Evolutionary conservation across 2,329 filamentous ascomycete genomes (phyloP).

Genomic region (Neofusicoccum cordaticola): DNA sequence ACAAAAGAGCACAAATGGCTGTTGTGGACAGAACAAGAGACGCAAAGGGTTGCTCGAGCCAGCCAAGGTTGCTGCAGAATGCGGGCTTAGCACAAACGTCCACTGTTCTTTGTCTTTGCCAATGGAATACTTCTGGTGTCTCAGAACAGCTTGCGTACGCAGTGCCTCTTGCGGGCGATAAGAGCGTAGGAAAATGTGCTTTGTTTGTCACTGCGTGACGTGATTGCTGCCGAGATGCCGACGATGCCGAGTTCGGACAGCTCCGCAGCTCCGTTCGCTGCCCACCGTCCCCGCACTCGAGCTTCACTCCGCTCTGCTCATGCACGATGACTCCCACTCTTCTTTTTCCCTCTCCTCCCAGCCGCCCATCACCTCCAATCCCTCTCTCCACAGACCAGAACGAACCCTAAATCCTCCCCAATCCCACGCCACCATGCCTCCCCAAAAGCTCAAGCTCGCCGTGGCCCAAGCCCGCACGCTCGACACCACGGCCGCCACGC

Average conservation of each 20-base stretch:
- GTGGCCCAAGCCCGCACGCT: slow-evolving; percentile 50
- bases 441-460: slow-evolving; percentile 46
- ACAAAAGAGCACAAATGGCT: no score
- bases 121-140: no score
- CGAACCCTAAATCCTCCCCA: no score
- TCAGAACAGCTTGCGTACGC: no score
- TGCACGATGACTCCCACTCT: not conserved
- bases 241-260: slow-evolving; percentile 1
- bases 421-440: slow-evolving; percentile 31
- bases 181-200: not conserved
- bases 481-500: slow-evolving; percentile 55
- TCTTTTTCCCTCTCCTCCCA: not conserved
- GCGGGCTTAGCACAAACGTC: no score
- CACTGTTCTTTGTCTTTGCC: no score
- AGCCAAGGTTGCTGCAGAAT: no score
- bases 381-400: not conserved
- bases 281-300: not conserved
- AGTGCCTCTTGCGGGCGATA: no score
- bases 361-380: not conserved
- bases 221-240: slow-evolving; percentile 9
- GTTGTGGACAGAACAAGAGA: no score
- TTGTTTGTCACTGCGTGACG: not conserved
- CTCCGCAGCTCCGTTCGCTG: slow-evolving; percentile 1
- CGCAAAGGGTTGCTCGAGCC: no score
- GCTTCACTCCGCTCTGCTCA: not conserved